Evolutionary conservation across 257 asterid species (phyloP), one percentile per base, ranked within the genome.

Genomic region (Nicotiana paniculata): DNA sequence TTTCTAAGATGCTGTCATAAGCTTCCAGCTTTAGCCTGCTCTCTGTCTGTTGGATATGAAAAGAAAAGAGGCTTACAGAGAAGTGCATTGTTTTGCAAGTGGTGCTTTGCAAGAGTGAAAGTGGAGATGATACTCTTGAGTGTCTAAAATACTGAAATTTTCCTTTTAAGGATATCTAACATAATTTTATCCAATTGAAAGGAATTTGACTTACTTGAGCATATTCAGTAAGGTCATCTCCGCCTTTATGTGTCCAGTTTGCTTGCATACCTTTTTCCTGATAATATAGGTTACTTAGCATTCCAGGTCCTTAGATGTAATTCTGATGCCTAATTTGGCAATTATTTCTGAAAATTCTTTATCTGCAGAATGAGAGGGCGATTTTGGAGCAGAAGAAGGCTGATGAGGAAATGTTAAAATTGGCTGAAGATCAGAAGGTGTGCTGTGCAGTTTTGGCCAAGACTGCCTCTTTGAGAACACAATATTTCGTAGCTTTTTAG

Each of bases 391-490:
- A 92, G 86, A 82, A 83, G 79, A 90, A 88, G 84, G 92, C 93
- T 64, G 92, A 88, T 78, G 90, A 88, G 74, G 84, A 89, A 18
- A 85, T 93, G 89, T 65, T 90, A 86, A 89, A 85, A 76, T 89
- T 95, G 84, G 96, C 92, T 46, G 91, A 92, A 75, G 96, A 92
- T 58, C 98, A 93, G 17, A 90, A 93, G 93, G 98, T 92, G 53
- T 35, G 78, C 21, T 28, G 77, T 66, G 81, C 46, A 58, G 77
- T 59, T 61, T 78, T 81, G 33, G 72, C 79, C 33, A 72, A 13
- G 48, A 69, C 59, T 2, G 67, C 82, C 46, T 66, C 89, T 48
- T 62, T 21, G 59, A 35, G 33, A 51, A 46, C 46, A 51, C 26
- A 75, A 51, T 53, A 75, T 30, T 62, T 81, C 57, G 32, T 30